Conservation (phyloP, 176 grass and related monocot genomes). For the Echinochloa phyllopogon region DNA sequence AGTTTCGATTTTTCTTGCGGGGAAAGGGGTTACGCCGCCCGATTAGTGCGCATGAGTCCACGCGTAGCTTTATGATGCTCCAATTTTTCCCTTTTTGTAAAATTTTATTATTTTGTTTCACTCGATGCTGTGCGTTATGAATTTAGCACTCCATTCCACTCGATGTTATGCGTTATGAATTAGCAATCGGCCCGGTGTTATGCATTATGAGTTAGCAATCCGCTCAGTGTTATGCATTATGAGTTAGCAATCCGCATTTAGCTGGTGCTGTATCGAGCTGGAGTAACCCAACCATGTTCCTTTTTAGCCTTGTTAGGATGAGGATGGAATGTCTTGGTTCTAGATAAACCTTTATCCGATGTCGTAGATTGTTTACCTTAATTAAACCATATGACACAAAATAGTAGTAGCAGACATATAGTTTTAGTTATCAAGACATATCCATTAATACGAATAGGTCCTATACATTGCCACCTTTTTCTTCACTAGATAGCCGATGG, state of each 20-base stretch:
- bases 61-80: neutral
- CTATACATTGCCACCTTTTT: too few relatives aligned
- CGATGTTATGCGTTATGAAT: too few relatives aligned
- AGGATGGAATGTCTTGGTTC: neutral
- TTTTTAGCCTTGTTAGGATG: neutral
- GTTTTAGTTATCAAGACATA: neutral
- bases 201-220: too few relatives aligned
- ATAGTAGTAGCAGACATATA: neutral
- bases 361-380: neutral
- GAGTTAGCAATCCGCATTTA: too few relatives aligned
- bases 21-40: neutral
- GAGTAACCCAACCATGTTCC: neutral
- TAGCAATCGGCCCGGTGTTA: too few relatives aligned
- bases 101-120: neutral
- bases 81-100: neutral
- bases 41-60: neutral
- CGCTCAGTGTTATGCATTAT: too few relatives aligned
- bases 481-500: too few relatives aligned
- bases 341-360: neutral
- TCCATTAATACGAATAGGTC: neutral
- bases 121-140: too few relatives aligned
- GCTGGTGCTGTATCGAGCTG: neutral
- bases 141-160: too few relatives aligned
- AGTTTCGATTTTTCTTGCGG: neutral
- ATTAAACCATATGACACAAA: neutral